Evolutionary conservation across 2,329 filamentous ascomycete species (phyloP).

Genomic region (Ophiostoma tasmaniense): DNA sequence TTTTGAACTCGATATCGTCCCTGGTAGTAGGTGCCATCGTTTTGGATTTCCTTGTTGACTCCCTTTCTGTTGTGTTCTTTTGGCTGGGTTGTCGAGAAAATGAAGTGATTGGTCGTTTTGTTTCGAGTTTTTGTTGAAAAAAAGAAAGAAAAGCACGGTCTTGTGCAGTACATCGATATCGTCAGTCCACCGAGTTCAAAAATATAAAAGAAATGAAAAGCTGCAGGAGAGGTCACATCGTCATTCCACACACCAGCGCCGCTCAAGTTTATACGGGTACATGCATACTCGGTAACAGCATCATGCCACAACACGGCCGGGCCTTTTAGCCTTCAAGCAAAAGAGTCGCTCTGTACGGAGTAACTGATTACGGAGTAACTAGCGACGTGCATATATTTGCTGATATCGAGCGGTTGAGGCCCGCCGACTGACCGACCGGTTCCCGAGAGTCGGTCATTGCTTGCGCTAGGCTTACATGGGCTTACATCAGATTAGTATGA

Average conservation of each 20-base stretch:
- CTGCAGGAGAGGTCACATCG: background rate
- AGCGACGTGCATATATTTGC: background rate
- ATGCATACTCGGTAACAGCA: background rate
- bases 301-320: background rate
- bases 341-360: background rate
- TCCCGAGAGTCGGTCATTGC: background rate
- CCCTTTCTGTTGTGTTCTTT: background rate
- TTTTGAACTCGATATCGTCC: background rate
- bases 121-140: background rate
- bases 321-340: background rate
- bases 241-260: background rate
- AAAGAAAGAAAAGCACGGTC: background rate
- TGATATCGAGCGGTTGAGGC: background rate
- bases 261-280: background rate
- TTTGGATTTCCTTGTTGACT: background rate
- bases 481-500: background rate
- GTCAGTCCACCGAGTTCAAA: background rate
- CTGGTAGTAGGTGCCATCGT: background rate
- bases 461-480: background rate
- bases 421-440: background rate
- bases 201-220: background rate
- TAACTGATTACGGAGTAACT: too few species aligned
- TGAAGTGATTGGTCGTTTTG: background rate
- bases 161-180: background rate
- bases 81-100: background rate